These are phyloP conservation scores for Asclepias syriaca DNA, from an alignment of 257 asterid species.

Conservation along the genomic window DNA sequence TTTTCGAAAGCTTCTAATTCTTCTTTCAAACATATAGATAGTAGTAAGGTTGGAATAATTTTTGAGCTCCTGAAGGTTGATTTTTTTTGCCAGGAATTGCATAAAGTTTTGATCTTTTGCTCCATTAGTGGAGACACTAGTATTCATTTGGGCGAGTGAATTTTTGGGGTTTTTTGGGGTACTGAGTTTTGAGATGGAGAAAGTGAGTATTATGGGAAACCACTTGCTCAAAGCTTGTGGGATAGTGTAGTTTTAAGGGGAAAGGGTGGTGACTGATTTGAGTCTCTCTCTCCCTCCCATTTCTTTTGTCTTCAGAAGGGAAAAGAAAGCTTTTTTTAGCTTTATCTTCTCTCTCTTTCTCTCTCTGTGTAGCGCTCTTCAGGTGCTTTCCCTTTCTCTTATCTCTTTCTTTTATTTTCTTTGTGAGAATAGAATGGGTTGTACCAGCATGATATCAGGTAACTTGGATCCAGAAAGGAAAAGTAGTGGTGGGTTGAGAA, in stretches of 20 bases:
- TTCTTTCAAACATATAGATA: constrained; percentile 11
- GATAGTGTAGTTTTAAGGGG: constrained; percentile 51
- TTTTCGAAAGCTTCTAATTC: background rate
- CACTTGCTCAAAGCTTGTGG: constrained; percentile 84
- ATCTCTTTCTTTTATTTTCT: constrained; percentile 2
- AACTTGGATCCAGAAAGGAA: constrained; percentile 90
- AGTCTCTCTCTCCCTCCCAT: background rate
- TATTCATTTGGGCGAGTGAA: background rate
- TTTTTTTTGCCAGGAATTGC: constrained; percentile 12
- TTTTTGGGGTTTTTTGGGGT: constrained; percentile 11
- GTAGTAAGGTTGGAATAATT: constrained; percentile 8
- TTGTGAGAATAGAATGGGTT: constrained; percentile 47
- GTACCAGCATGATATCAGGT: constrained; percentile 40
- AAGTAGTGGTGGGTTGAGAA: constrained; percentile 91
- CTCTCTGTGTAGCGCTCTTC: constrained; percentile 6
- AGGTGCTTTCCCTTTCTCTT: constrained; percentile 10
- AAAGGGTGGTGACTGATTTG: constrained; percentile 17
- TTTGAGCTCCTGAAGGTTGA: constrained; percentile 5
- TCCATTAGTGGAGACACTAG: background rate
- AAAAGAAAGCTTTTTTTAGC: constrained; percentile 8
- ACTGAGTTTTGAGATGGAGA: constrained; percentile 48
- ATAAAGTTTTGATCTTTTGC: constrained; percentile 38
- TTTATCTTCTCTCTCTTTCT: constrained; percentile 16
- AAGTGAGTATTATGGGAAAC: constrained; percentile 43
- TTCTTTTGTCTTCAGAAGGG: constrained; percentile 10